Percentiles rank a stretch among this genome's conserved stretches.
phyloP scores from a whole-genome alignment of 2,329 filamentous ascomycete species.

The Escovopsis sp. region DNA sequence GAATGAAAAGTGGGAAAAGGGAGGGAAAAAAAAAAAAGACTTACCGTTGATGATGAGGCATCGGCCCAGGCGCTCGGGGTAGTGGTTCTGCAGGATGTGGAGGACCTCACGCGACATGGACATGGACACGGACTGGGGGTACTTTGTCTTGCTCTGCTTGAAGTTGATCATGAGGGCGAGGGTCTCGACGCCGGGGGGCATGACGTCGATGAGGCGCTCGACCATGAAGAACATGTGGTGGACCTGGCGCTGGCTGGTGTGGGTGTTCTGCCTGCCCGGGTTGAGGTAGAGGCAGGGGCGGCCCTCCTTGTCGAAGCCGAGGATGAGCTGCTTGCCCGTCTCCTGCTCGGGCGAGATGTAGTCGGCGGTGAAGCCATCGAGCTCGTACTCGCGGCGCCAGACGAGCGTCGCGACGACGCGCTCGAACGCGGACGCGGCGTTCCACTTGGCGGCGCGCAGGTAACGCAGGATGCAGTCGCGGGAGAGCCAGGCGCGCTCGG shows the following conservation, averaged over 20 bases:
- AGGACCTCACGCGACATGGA: slow-evolving; percentile 71
- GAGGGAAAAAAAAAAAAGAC: slow-evolving; percentile 10
- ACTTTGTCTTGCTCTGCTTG: slow-evolving; percentile 59
- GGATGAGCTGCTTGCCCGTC: slow-evolving; percentile 84
- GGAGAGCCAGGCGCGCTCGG: slow-evolving; percentile 80
- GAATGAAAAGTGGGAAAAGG: slow-evolving; percentile 3
- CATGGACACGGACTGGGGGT: slow-evolving; percentile 59
- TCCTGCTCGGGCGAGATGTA: slow-evolving; percentile 90
- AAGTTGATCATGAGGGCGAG: slow-evolving; percentile 85
- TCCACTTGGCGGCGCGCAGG: slow-evolving; percentile 87
- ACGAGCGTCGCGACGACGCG: slow-evolving; percentile 68
- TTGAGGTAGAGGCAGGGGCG: slow-evolving; percentile 86
- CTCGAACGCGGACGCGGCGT: slow-evolving; percentile 56
- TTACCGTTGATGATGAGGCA: slow-evolving; percentile 79
- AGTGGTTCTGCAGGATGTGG: slow-evolving; percentile 85
- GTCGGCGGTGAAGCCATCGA: slow-evolving; percentile 64
- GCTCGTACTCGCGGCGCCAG: slow-evolving; percentile 84
- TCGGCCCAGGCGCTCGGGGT: slow-evolving; percentile 79
- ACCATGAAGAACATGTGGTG: slow-evolving; percentile 95
- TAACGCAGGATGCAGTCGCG: slow-evolving; percentile 86
- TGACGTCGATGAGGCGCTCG: slow-evolving; percentile 75
- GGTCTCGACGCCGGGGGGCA: slow-evolving; percentile 76
- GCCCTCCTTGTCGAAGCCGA: slow-evolving; percentile 74
- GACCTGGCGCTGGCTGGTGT: slow-evolving; percentile 70
- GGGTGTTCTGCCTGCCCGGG: slow-evolving; percentile 85